Conservation (phyloP, 2,329 filamentous ascomycete species). For the Ophiosphaerella herpotricha region DNA sequence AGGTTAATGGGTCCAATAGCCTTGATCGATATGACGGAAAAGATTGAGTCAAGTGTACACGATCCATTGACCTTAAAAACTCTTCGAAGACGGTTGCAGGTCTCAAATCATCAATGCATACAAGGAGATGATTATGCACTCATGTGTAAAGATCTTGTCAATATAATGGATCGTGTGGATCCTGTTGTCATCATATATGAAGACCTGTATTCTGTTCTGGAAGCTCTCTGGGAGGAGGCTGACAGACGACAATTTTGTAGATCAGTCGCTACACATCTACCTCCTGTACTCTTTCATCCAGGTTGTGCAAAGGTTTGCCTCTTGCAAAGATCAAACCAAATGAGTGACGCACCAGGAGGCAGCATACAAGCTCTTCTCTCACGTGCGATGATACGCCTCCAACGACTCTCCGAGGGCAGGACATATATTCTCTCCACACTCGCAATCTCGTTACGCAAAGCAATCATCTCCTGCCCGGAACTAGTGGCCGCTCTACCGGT, state of each 20-base stretch:
- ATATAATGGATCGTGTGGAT: conserved; percentile 23
- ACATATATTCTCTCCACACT: conserved; percentile 42
- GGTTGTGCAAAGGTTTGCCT: conserved; percentile 27
- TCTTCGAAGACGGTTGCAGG: conserved; percentile 30
- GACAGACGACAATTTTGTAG: conserved; percentile 55
- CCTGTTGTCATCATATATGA: conserved; percentile 4
- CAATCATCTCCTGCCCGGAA: conserved; percentile 31
- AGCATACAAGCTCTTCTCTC: conserved; percentile 24
- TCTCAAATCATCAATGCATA: conserved; percentile 35
- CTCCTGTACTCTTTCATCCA: conserved; percentile 45
- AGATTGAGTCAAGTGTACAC: background rate
- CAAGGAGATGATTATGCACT: conserved; percentile 34
- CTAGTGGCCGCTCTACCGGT: conserved; percentile 41
- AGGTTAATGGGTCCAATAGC: conserved; percentile 6
- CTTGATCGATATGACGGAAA: background rate
- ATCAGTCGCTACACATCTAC: conserved; percentile 43
- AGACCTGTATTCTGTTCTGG: conserved; percentile 29
- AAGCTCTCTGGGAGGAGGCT: conserved; percentile 53
- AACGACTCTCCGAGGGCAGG: conserved; percentile 38
- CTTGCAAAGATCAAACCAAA: background rate
- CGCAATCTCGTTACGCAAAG: conserved; percentile 35
- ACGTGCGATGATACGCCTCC: conserved; percentile 31
- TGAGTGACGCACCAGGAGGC: background rate
- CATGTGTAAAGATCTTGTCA: conserved; percentile 29
- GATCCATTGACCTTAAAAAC: conserved; percentile 16